Evolutionary conservation across 352 stramenopile genomes (phyloP), one percentile per base, ranked within the genome.

Genomic region (Phytophthora syringae): DNA sequence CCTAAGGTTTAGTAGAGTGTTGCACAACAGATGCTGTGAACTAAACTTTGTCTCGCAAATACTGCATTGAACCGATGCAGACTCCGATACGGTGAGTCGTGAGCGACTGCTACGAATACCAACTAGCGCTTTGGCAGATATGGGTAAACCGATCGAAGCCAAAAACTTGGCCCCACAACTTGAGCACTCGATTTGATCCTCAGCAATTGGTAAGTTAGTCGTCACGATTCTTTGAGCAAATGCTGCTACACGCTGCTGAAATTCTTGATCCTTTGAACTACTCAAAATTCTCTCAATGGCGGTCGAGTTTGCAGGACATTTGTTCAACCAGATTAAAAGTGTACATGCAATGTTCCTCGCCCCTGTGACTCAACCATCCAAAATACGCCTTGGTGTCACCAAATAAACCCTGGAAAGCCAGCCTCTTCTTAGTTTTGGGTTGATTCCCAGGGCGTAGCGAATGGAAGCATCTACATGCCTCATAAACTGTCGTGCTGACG

Each of bases 261-360:
- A 54, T 7, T 11, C 7, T 30, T 43, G n/a, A n/a, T 16, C 39
- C 2, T 59, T 40, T 6, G 37, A 7, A 10, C 28, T 36, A 10
- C 16, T 3, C 0, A 59, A 30, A 6, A 50, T 5, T 1, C 42
- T 7, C 6, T 50, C 37, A n/a, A 59, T 30, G 25, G 36, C 39
- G 7, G 37, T 15, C 25, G 52, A 59, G 25, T 50, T 59, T 11
- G 37, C 10, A 3, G 52, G 37, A 21, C 52, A 59, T 42, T 49
- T 50, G 12, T 50, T 50, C 10, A 51, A 15, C 52, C 52, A 59
- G 12, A 37, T 42, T 10, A 59, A 15, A 13, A 59, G 20, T 59
- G 52, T 30, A 59, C 43, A 22, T 59, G 52, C 10, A 54, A 21
- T 6, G 27, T 43, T 5, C 48, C 48, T 1, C 39, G 9, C 1